Base-by-base conservation (phyloP, 768 basidiomycete species). In the Candolleomyces aberdarensis region DNA sequence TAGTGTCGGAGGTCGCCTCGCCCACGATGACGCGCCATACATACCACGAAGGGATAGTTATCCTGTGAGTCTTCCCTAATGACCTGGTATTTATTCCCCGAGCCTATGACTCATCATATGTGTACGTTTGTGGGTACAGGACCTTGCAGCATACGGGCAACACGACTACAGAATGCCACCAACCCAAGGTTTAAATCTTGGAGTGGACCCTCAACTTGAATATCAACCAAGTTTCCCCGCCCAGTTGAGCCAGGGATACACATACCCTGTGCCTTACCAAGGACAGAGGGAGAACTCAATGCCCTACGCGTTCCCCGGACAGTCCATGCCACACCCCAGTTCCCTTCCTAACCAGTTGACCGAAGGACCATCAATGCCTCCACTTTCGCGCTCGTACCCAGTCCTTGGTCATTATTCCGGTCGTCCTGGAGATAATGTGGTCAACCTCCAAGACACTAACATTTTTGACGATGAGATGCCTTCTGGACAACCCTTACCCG, bases 401-500 rank as follows among this genome's bases (percentile, higher is more conserved):
- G 6, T 20, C 5, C 15, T 48, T 46, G 22, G 11, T 19, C 29
- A 7, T 3, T 19, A 57, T 43, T 20, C 19, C 19, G n/a, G 41
- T 31, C 32, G 58, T 14, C 46, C 14, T 15, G 39, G 13, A 10
- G 40, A 60, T 14, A 52, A 59, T 40, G 3, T 39, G 2, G 47
- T 50, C 9, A n/a, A 26, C 3, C 60, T 54, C n/a, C n/a, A 20
- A 15, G 19, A 17, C 20, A n/a, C 15, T 4, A n/a, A 1, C 41
- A 29, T 22, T 29, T 9, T 15, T 29, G 22, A 55, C 19, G 49
- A 19, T 58, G 22, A 22, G 46, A 5, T 15, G 14, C 53, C 31
- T 9, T 13, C 36, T 43, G 54, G 40, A 19, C 54, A 56, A 17
- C 56, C 15, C 69, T 65, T 54, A 68, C 69, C 19, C 20, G 79